phyloP scores from a whole-genome alignment of 1,284 basidiomycete species.

The Clitocybe nebularis region DNA sequence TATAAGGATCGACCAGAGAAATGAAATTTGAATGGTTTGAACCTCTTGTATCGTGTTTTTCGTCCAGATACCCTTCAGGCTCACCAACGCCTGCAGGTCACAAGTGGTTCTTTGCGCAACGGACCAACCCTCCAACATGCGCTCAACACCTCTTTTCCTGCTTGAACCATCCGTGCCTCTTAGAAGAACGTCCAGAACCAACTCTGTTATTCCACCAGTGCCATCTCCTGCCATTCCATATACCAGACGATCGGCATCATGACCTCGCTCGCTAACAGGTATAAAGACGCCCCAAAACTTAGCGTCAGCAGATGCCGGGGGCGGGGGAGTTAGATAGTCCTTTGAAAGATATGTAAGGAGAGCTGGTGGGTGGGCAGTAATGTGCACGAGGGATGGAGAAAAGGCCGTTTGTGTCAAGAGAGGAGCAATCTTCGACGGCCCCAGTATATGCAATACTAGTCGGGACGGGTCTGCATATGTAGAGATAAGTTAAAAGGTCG shows the following conservation, averaged over 20 bases:
- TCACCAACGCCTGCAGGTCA: constrained; percentile 43
- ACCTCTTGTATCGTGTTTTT: constrained; percentile 42
- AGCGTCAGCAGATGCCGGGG: constrained; percentile 52
- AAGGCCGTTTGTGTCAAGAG: constrained; percentile 60
- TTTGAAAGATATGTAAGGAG: constrained; percentile 62
- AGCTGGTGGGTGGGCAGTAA: constrained; percentile 62
- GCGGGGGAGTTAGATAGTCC: constrained; percentile 66
- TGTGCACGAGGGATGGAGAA: constrained; percentile 60
- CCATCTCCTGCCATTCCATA: constrained; percentile 55
- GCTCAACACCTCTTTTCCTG: constrained; percentile 52
- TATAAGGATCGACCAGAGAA: no score
- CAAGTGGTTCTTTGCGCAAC: constrained; percentile 31
- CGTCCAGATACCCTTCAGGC: constrained; percentile 44
- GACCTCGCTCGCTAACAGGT: constrained; percentile 56
- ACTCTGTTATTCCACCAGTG: constrained; percentile 38
- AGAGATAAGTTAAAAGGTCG: constrained; percentile 2
- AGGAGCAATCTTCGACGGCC: constrained; percentile 48
- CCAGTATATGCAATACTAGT: constrained; percentile 60
- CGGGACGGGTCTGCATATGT: constrained; percentile 51
- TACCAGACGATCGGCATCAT: constrained; percentile 58
- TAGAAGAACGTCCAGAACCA: constrained; percentile 62
- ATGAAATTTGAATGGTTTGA: no score
- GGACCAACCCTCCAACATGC: constrained; percentile 64
- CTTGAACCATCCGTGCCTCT: constrained; percentile 39
- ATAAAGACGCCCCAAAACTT: constrained; percentile 77